Base-by-base conservation (phyloP, 352 stramenopile genomes). In the Pythium aphanidermatum region DNA sequence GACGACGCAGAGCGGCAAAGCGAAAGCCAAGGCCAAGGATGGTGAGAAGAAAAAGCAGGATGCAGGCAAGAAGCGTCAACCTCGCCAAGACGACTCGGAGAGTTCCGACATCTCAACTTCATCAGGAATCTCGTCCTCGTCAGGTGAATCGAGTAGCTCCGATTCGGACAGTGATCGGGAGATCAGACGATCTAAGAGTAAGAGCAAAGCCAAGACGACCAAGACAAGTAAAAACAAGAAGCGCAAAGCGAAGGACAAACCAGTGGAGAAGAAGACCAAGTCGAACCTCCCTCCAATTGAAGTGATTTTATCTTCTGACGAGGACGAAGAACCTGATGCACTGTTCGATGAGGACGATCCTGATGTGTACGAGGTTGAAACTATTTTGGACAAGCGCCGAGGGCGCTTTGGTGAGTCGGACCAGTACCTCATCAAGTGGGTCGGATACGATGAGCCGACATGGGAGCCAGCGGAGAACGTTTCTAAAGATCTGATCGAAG, bases 291-390 rank as follows among this genome's bases (percentile, higher is more conserved):
- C 78, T 11, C 68, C 75, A 0, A 57, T 83, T 17, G 68, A 84
- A 38, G 43, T 68, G 6, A 68, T 91, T 36, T 47, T 91, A 32
- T 82, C 69, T 3, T 87, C 75, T 1, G 78, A 90, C 32, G 77
- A 84, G 48, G 74, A 87, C 28, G 71, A 86, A 16, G 75, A 86
- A 40, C 66, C 67, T 12, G 77, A 88, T 27, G 78, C 82, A 3
- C 68, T 88, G 65, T 91, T 91, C 45, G 75, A 91, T 41, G 70
- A 61, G 26, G 72, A 81, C 16, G 78, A 91, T 43, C 78, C 78
- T 17, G 75, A 91, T 32, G 78, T 91, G 58, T 91, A 87, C 57
- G 78, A 91, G 36, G 78, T 91, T 34, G 78, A 91, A 50, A 64
- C 51, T 14, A 84, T 91, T 35, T 42, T 88, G 14, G 52, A 77